These are phyloP conservation scores for Oryza glaberrima DNA, from an alignment of 176 grass and related monocot species.

Conservation along the genomic window DNA sequence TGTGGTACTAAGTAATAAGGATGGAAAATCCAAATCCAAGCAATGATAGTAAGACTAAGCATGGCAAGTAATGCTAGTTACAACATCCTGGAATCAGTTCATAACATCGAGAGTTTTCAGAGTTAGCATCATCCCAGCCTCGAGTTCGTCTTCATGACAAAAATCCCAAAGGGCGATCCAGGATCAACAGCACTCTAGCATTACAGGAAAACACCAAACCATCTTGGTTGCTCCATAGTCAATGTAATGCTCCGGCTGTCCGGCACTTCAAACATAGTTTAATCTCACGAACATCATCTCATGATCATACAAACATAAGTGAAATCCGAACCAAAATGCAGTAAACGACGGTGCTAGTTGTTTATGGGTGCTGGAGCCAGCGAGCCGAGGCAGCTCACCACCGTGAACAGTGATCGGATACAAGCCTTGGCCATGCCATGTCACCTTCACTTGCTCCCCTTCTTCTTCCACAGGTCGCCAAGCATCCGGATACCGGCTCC, in stretches of 20 bases:
- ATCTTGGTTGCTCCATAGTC: conserved; percentile 45
- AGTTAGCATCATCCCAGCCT: neutral
- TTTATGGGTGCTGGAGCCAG: neutral
- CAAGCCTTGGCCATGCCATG: neutral
- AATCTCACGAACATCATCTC: conserved; percentile 24
- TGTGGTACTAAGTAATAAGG: too few species aligned
- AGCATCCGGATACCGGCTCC: conserved; percentile 84
- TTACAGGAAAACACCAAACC: conserved; percentile 27
- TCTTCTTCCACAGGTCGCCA: conserved; percentile 98
- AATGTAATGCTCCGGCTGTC: conserved; percentile 7
- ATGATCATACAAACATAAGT: conserved; percentile 47
- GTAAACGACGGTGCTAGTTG: conserved; percentile 38
- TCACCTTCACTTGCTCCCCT: conserved; percentile 52
- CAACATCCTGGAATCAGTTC: neutral
- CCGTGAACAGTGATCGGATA: neutral
- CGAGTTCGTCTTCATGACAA: neutral
- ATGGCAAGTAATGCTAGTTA: neutral
- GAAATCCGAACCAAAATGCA: conserved; percentile 51
- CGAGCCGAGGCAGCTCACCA: conserved; percentile 39
- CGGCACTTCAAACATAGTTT: conserved; percentile 24
- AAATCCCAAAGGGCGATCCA: neutral
- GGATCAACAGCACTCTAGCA: neutral
- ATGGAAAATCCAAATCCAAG: neutral
- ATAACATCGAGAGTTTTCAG: neutral
- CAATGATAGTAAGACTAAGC: neutral